Percentiles rank a stretch among this genome's conserved stretches.
Conservation (phyloP, 1,284 basidiomycete genomes). For the Fomitopsis pinicola region DNA sequence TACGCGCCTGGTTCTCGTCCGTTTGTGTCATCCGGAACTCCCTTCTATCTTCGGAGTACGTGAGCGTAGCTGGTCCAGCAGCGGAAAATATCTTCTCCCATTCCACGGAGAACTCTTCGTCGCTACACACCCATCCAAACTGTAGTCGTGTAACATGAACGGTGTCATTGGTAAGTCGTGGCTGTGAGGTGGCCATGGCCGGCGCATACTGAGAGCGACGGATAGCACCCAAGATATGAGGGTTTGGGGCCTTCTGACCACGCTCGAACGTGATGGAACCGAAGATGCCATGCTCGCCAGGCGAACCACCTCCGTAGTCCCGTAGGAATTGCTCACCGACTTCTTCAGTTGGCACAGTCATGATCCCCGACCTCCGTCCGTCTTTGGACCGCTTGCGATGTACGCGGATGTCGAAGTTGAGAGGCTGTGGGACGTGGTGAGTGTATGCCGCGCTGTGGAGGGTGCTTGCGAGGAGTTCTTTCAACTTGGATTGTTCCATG, state of each 20-base stretch:
- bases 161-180: slow-evolving; percentile 20
- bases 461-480: slow-evolving; percentile 33
- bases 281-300: slow-evolving; percentile 22
- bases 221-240: slow-evolving; percentile 38
- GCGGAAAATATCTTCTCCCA: slow-evolving; percentile 36
- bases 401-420: slow-evolving; percentile 46
- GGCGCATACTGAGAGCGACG: slow-evolving; percentile 41
- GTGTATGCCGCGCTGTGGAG: slow-evolving; percentile 42
- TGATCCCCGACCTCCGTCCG: slow-evolving; percentile 37
- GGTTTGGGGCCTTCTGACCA: slow-evolving; percentile 30
- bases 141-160: slow-evolving; percentile 35
- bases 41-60: slow-evolving; percentile 40
- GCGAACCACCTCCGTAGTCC: slow-evolving; percentile 32
- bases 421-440: slow-evolving; percentile 23
- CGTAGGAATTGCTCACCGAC: slow-evolving; percentile 41
- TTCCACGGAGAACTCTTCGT: slow-evolving; percentile 52
- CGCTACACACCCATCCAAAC: slow-evolving; percentile 54
- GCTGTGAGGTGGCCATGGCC: slow-evolving; percentile 30
- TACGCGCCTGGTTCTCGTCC: slow-evolving; percentile 20
- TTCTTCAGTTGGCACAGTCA: slow-evolving; percentile 43
- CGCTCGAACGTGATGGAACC: slow-evolving; percentile 34
- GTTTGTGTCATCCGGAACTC: slow-evolving; percentile 39
- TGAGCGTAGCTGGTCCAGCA: slow-evolving; percentile 21
- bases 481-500: slow-evolving; percentile 32
- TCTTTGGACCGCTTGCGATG: slow-evolving; percentile 14